Evolutionary conservation across 345 rosid species (phyloP).

Genomic region (Populus alba): DNA sequence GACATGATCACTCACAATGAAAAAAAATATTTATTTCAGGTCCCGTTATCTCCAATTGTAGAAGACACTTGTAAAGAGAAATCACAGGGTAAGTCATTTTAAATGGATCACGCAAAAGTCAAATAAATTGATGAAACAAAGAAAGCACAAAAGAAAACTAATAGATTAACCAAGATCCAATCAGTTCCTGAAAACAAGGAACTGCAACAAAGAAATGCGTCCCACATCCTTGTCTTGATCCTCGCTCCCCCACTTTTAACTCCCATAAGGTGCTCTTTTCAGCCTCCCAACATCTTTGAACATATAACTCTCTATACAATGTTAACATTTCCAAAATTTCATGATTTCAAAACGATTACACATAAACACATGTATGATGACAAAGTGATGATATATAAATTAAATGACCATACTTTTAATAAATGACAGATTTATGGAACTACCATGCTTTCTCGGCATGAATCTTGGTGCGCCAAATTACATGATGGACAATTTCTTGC

Average conservation of each 20-base stretch:
- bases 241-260: not conserved
- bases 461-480: too few relatives aligned
- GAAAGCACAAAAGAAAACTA: not conserved
- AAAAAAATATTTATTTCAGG: constrained; percentile 86
- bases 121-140: not conserved
- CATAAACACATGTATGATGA: not conserved
- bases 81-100: not conserved
- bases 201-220: not conserved
- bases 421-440: not conserved
- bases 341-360: not conserved
- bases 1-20: constrained; percentile 57
- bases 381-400: not conserved
- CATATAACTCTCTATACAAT: not conserved
- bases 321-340: too few relatives aligned
- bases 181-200: not conserved
- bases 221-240: not conserved
- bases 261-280: too few relatives aligned
- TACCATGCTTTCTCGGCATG: too few relatives aligned
- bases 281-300: not conserved
- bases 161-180: not conserved
- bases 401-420: not conserved
- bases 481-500: too few relatives aligned
- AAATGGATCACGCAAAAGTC: not conserved
- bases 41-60: constrained; percentile 98
- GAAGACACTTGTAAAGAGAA: not conserved